phyloP scores from a whole-genome alignment of 2,329 filamentous ascomycete genomes.

The Fusarium torreyae region DNA sequence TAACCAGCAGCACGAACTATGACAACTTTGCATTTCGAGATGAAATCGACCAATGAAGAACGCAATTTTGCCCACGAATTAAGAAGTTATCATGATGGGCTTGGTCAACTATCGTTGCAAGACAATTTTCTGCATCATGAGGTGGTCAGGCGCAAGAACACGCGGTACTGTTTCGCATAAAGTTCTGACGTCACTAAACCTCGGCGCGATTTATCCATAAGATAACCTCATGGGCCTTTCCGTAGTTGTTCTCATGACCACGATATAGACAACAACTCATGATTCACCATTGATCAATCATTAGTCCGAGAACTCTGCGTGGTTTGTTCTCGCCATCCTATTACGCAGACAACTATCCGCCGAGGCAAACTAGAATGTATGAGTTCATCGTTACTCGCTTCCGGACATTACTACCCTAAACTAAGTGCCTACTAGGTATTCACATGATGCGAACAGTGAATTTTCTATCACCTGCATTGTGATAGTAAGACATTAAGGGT shows the following conservation, averaged over 20 bases:
- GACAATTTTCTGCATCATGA: slow-evolving; percentile 1
- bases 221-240: slow-evolving; percentile 3
- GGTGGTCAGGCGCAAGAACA: slow-evolving; percentile 10
- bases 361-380: too few relatives aligned
- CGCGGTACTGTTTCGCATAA: slow-evolving; percentile 9
- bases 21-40: slow-evolving; percentile 27
- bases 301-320: neutral
- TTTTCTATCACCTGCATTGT: too few relatives aligned
- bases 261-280: neutral
- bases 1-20: slow-evolving; percentile 29
- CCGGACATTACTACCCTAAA: too few relatives aligned
- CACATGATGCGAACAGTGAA: too few relatives aligned
- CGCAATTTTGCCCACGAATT: slow-evolving; percentile 9
- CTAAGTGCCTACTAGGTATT: too few relatives aligned
- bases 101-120: neutral
- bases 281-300: slow-evolving; percentile 18
- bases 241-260: slow-evolving; percentile 2
- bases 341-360: neutral
- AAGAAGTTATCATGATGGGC: neutral
- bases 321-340: neutral
- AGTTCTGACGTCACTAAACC: slow-evolving; percentile 28
- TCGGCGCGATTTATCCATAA: neutral
- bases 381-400: too few relatives aligned
- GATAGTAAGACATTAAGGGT: too few relatives aligned
- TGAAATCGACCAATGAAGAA: slow-evolving; percentile 25